Percentiles rank a stretch among this genome's conserved stretches.
Evolutionary conservation across 805 yeast genomes (phyloP).

Genomic region (Sungouiozyma ichnusensis): DNA sequence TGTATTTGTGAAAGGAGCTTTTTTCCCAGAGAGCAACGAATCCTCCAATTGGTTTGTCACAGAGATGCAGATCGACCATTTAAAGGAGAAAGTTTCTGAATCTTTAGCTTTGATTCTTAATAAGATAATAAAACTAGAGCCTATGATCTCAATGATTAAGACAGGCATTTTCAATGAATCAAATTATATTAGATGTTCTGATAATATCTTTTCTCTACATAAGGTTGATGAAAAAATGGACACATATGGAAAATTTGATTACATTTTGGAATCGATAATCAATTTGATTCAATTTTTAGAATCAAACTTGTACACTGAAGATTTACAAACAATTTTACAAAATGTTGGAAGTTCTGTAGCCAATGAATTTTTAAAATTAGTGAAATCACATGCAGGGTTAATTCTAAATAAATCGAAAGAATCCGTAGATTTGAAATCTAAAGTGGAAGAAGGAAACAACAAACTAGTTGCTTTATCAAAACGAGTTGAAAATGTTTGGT

Average conservation of each 20-base stretch:
- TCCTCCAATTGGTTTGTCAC: conserved; percentile 21
- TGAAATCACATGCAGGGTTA: conserved; percentile 15
- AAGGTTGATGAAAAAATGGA: not conserved
- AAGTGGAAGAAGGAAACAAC: conserved; percentile 6
- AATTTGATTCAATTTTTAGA: conserved; percentile 6
- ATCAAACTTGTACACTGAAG: not conserved
- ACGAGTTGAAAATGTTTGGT: conserved; percentile 6
- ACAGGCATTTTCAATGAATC: conserved; percentile 11
- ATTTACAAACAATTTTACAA: not conserved
- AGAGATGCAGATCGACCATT: conserved; percentile 14
- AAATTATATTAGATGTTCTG: conserved; percentile 5
- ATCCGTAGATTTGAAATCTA: conserved; percentile 5
- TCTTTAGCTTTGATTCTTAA: conserved; percentile 9
- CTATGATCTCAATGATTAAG: conserved; percentile 10
- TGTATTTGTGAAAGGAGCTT: conserved; percentile 9
- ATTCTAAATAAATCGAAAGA: conserved; percentile 10
- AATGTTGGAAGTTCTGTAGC: conserved; percentile 14
- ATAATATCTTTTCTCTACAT: not conserved
- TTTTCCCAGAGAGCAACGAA: conserved; percentile 9
- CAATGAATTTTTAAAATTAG: conserved; percentile 17
- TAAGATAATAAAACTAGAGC: conserved; percentile 11
- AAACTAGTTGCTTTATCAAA: conserved; percentile 8
- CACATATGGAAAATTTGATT: not conserved
- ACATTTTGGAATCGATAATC: conserved; percentile 6
- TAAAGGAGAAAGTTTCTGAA: conserved; percentile 14